phyloP scores from a whole-genome alignment of 2,329 filamentous ascomycete genomes.

The Pseudogymnoascus sp. region DNA sequence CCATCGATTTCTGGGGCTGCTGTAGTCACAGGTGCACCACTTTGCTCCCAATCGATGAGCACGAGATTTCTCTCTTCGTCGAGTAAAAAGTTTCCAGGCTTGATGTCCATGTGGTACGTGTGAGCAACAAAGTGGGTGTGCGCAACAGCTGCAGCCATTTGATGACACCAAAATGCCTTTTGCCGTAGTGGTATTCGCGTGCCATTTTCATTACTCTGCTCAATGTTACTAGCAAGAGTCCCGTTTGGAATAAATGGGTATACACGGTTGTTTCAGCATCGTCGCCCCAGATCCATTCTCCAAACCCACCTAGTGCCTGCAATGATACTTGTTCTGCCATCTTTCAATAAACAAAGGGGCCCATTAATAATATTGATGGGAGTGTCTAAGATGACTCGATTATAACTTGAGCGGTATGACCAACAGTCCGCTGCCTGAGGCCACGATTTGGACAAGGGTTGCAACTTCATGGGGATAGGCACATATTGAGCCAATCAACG shows the following conservation, averaged over 20 bases:
- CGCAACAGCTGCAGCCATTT: not conserved
- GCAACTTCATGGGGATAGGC: too few species aligned
- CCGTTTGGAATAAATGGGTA: not conserved
- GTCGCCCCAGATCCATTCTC: not conserved
- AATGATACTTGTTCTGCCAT: not conserved
- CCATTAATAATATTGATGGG: not conserved
- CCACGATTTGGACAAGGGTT: not conserved
- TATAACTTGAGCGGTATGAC: not conserved
- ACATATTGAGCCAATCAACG: not conserved
- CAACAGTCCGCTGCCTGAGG: not conserved
- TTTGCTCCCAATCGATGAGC: conserved; percentile 26
- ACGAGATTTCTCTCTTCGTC: conserved; percentile 17
- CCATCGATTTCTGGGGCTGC: not conserved
- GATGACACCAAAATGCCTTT: not conserved
- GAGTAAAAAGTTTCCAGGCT: conserved; percentile 26
- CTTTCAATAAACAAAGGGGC: not conserved
- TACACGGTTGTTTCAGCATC: not conserved
- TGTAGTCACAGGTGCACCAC: conserved; percentile 21
- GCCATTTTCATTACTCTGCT: not conserved
- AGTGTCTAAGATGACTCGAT: not conserved
- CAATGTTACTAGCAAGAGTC: not conserved
- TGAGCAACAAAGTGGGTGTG: conserved; percentile 9
- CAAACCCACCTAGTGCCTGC: not conserved
- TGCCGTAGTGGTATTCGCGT: not conserved
- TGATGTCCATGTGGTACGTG: conserved; percentile 28